phyloP scores from a whole-genome alignment of 306 rosid species.

The Pterocarpus macrocarpus region DNA sequence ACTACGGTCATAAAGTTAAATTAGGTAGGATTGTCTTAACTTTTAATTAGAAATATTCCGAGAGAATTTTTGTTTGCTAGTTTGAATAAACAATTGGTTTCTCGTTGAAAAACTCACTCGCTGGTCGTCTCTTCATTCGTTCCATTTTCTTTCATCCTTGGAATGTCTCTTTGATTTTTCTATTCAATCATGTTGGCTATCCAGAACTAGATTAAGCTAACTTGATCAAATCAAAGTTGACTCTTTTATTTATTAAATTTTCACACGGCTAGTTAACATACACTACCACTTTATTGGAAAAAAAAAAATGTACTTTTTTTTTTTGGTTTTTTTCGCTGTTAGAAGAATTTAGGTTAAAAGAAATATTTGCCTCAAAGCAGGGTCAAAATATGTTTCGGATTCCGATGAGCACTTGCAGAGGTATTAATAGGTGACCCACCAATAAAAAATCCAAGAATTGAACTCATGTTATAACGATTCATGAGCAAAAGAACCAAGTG shows the following conservation, averaged over 20 bases:
- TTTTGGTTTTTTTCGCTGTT: no score
- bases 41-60: conserved; percentile 45
- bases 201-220: background rate
- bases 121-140: conserved; percentile 37
- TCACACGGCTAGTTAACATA: background rate
- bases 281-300: no score
- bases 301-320: no score
- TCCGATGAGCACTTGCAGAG: no score
- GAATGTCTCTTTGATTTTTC: conserved; percentile 32
- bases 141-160: background rate
- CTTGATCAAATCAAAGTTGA: background rate
- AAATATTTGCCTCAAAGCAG: no score
- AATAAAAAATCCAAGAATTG: no score
- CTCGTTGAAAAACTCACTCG: conserved; percentile 2
- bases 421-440: no score
- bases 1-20: conserved; percentile 41
- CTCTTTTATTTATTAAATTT: background rate
- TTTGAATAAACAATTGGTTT: conserved; percentile 29
- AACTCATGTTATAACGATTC: no score
- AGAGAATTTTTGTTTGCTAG: conserved; percentile 54
- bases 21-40: conserved; percentile 64
- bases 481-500: no score
- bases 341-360: no score
- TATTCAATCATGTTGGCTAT: conserved; percentile 29
- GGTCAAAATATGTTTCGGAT: no score